Conservation (phyloP, 768 basidiomycete genomes). For the Tulasnella sp. region DNA sequence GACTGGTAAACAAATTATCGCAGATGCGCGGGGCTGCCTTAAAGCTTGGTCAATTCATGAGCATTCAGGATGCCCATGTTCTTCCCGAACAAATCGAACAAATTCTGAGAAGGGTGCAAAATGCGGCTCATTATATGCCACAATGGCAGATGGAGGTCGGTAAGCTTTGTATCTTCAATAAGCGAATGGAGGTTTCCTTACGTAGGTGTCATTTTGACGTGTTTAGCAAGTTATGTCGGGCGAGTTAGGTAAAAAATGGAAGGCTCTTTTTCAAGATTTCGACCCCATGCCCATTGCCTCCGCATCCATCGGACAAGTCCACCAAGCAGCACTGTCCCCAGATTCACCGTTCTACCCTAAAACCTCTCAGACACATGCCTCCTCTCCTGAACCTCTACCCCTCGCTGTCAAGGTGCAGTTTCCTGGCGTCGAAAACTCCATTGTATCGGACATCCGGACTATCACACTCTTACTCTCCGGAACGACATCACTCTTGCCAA, state of each 20-base stretch:
- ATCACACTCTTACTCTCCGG: conserved; percentile 69
- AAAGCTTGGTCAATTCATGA: conserved; percentile 94
- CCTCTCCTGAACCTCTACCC: background rate
- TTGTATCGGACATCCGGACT: conserved; percentile 77
- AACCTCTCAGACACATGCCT: conserved; percentile 23
- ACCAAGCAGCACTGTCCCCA: conserved; percentile 51
- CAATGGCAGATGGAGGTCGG: conserved; percentile 93
- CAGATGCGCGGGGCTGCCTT: conserved; percentile 94
- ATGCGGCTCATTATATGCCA: conserved; percentile 97
- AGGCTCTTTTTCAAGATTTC: conserved; percentile 55
- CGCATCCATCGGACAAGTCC: conserved; percentile 96
- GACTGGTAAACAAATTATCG: conserved; percentile 83
- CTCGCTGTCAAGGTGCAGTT: conserved; percentile 77
- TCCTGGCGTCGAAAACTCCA: conserved; percentile 78
- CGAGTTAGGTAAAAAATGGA: conserved; percentile 71
- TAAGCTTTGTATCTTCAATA: background rate
- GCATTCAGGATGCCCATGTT: conserved; percentile 90
- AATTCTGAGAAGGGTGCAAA: conserved; percentile 83
- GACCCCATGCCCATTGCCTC: conserved; percentile 83
- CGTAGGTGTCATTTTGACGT: background rate
- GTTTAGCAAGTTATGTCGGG: conserved; percentile 48
- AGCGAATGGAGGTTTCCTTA: conserved; percentile 19
- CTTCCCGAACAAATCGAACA: conserved; percentile 78
- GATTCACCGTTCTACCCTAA: conserved; percentile 30
- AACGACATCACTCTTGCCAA: conserved; percentile 48